These are phyloP conservation scores for Suillus alpinus DNA, from an alignment of 768 basidiomycete species.

Conservation along the genomic window DNA sequence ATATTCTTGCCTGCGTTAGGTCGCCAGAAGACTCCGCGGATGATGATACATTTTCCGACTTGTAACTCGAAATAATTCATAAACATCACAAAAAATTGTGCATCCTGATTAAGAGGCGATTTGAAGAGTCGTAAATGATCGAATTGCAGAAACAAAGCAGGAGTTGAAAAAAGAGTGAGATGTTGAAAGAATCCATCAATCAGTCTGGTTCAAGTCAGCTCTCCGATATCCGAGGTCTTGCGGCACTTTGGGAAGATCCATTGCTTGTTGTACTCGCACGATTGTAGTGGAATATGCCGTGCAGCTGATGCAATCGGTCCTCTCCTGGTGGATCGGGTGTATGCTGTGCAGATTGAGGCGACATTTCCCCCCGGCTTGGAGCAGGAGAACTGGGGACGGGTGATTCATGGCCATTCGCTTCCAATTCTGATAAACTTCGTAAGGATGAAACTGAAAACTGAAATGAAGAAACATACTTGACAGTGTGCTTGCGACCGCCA, in stretches of 20 bases:
- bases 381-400: conserved; percentile 28
- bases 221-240: conserved; percentile 13
- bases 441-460: conserved; percentile 3
- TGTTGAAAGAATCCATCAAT: conserved; percentile 21
- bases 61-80: not conserved
- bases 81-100: conserved; percentile 14
- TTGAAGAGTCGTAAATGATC: conserved; percentile 15
- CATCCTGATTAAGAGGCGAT: conserved; percentile 28
- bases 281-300: conserved; percentile 78
- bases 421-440: conserved; percentile 47
- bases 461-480: conserved; percentile 48
- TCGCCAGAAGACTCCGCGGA: not conserved
- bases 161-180: conserved; percentile 15
- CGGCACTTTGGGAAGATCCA: conserved; percentile 32
- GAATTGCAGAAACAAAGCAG: conserved; percentile 1
- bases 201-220: conserved; percentile 13
- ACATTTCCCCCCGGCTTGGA: conserved; percentile 25
- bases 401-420: conserved; percentile 49
- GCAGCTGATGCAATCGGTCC: conserved; percentile 70
- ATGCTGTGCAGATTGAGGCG: conserved; percentile 34
- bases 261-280: conserved; percentile 61
- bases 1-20: not conserved
- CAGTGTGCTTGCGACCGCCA: conserved; percentile 79
- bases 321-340: conserved; percentile 41
- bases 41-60: not conserved